Base-by-base conservation (phyloP, 208 protist genomes). In the Leptomonas seymouri region DNA sequence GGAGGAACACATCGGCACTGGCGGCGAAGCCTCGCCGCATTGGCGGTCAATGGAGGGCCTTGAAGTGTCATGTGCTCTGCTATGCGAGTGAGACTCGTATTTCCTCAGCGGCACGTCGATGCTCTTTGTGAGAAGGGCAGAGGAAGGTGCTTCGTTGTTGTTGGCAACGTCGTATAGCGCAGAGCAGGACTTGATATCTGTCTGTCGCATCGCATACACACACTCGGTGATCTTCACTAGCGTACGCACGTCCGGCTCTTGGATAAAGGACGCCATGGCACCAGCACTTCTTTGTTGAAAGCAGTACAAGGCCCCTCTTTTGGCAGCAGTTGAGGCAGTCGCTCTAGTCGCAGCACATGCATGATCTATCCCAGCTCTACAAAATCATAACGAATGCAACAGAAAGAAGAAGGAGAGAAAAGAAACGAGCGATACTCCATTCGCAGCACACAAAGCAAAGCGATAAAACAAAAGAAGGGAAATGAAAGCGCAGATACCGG, bases 201-300 rank as follows among this genome's bases (percentile, higher is more conserved):
- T 51, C 27, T 66, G 62, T 23, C 62, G 63, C 28, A 76, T 42
- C 23, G 71, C 57, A 39, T 51, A 39, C 23, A 76, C 63, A 23
- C 71, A 76, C 5, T 63, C 39, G 20, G 62, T 60, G 49, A 76
- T 76, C 1, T 44, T 21, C 48, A 50, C 15, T n/a, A 76, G 55
- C 0, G 63, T 36, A 41, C 63, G 63, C 58, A 66, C 34, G 41
- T 76, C 56, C 0, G 71, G 71, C 48, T 76, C 71, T 21, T 76
- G 71, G 18, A 65, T 44, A n/a, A 55, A 65, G 0, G 46, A 53
- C 5, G 60, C 45, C 60, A 65, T 65, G 1, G 3, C 39, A n/a
- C 15, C 34, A 39, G 34, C 34, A 39, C 34, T 39, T 39, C 34
- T 3, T 39, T 39, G 34, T 39, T 39, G 9, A 39, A 39, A 39